Evolutionary conservation across 306 rosid genomes (phyloP).

Genomic region (Prunus mira): DNA sequence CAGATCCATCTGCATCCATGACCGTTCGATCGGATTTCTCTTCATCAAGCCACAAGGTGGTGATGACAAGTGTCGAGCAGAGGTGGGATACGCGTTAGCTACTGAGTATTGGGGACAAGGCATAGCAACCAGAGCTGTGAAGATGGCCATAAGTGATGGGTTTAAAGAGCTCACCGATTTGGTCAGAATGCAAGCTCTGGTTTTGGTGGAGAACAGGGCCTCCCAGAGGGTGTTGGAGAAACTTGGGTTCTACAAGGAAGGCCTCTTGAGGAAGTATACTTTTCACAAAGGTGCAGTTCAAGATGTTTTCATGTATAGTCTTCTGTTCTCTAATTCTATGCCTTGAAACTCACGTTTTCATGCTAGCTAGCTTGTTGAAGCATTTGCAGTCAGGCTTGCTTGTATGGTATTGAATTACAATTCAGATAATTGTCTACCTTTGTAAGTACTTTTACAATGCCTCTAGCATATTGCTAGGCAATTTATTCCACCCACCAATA

Average conservation of each 20-base stretch:
- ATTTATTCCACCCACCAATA: neutral
- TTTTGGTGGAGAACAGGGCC: conserved; percentile 26
- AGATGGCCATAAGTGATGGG: conserved; percentile 23
- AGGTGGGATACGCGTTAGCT: conserved; percentile 18
- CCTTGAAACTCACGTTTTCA: neutral
- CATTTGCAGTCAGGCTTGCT: neutral
- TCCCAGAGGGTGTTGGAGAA: conserved; percentile 38
- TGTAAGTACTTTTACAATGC: too few species aligned
- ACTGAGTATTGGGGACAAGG: conserved; percentile 29
- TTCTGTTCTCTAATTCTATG: conserved; percentile 14
- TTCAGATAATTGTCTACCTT: too few species aligned
- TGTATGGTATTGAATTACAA: neutral
- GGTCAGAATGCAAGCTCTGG: conserved; percentile 24
- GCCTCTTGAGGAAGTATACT: conserved; percentile 27
- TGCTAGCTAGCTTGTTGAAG: neutral
- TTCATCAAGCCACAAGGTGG: conserved; percentile 15
- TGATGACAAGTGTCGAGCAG: conserved; percentile 17
- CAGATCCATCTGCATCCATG: conserved; percentile 32
- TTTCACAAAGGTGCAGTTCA: conserved; percentile 8
- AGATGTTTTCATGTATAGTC: conserved; percentile 13
- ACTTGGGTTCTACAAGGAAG: conserved; percentile 29
- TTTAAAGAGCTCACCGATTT: conserved; percentile 9
- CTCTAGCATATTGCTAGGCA: neutral
- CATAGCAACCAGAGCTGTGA: conserved; percentile 17
- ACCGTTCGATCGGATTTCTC: conserved; percentile 26